Conservation (phyloP, 2,329 filamentous ascomycete species). For the Orbilia quercus region DNA sequence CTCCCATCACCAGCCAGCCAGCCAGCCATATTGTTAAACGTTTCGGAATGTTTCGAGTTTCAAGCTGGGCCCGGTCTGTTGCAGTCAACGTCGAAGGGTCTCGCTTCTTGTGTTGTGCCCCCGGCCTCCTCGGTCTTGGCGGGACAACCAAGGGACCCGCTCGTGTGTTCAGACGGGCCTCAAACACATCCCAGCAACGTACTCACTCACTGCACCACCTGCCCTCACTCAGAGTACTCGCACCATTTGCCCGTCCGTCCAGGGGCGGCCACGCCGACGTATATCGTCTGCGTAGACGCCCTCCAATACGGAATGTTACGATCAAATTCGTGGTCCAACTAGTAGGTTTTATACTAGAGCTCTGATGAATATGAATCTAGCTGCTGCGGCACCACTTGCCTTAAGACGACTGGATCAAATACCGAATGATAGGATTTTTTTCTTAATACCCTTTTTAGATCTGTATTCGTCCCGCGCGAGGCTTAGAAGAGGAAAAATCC, state of each 20-base stretch:
- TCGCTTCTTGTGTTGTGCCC: slow-evolving; percentile 2
- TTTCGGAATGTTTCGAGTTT: slow-evolving; percentile 54
- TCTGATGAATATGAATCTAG: no score
- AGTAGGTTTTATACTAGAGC: no score
- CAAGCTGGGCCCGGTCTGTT: slow-evolving; percentile 37
- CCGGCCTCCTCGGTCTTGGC: background rate
- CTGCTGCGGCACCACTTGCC: slow-evolving; percentile 4
- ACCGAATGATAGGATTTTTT: slow-evolving; percentile 7
- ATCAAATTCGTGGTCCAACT: background rate
- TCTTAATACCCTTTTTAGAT: no score
- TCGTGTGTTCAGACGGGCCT: slow-evolving; percentile 47
- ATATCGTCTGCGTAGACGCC: background rate
- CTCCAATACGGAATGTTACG: background rate
- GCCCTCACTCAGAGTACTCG: background rate
- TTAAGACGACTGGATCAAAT: background rate
- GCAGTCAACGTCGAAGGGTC: slow-evolving; percentile 8
- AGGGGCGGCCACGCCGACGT: slow-evolving; percentile 26
- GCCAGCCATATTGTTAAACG: slow-evolving; percentile 27
- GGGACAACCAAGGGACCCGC: no score
- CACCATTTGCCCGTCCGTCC: slow-evolving; percentile 1
- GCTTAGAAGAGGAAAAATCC: slow-evolving; percentile 2
- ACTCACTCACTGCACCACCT: background rate
- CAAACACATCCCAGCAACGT: slow-evolving; percentile 21
- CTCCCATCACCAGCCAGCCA: no score
- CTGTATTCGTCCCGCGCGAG: background rate